A percentile compares a stretch with the other conserved stretches of the same genome.
phyloP scores from a whole-genome alignment of 768 basidiomycete genomes.

The Tulasnella calospora region DNA sequence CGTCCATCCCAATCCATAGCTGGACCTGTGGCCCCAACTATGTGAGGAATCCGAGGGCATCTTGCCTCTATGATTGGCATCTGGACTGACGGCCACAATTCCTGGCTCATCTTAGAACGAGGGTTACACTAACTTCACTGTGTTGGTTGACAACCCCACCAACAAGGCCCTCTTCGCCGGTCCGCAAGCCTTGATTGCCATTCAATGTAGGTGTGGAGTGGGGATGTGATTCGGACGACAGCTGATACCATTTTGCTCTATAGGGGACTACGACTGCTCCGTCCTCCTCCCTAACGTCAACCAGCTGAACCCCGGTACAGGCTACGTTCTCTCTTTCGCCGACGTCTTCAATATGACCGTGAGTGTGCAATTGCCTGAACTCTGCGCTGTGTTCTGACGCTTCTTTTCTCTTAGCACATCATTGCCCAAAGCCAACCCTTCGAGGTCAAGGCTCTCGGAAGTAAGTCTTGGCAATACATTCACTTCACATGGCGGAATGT shows the following conservation, averaged over 20 bases:
- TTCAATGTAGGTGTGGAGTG: background rate
- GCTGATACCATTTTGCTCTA: background rate
- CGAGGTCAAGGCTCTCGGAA: constrained; percentile 24
- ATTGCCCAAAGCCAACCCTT: constrained; percentile 22
- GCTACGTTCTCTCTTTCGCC: constrained; percentile 20
- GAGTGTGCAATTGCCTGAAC: background rate
- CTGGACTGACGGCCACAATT: background rate
- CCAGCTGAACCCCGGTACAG: constrained; percentile 8
- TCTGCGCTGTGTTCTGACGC: background rate
- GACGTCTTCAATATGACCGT: constrained; percentile 25
- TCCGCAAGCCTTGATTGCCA: constrained; percentile 17
- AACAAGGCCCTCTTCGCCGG: constrained; percentile 17
- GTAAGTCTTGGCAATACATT: background rate
- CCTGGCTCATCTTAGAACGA: background rate
- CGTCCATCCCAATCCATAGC: background rate
- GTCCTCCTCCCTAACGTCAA: constrained; percentile 12
- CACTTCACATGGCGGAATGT: background rate
- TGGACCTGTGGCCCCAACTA: constrained; percentile 18
- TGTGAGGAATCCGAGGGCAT: background rate
- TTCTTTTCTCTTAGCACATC: constrained; percentile 2
- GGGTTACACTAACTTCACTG: constrained; percentile 25
- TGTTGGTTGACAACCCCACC: constrained; percentile 16
- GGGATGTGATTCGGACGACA: background rate
- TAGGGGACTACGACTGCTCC: constrained; percentile 26
- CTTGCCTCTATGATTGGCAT: background rate